These are phyloP conservation scores for Colletotrichum chrysophilum DNA, from an alignment of 2,329 filamentous ascomycete species.

Conservation along the genomic window DNA sequence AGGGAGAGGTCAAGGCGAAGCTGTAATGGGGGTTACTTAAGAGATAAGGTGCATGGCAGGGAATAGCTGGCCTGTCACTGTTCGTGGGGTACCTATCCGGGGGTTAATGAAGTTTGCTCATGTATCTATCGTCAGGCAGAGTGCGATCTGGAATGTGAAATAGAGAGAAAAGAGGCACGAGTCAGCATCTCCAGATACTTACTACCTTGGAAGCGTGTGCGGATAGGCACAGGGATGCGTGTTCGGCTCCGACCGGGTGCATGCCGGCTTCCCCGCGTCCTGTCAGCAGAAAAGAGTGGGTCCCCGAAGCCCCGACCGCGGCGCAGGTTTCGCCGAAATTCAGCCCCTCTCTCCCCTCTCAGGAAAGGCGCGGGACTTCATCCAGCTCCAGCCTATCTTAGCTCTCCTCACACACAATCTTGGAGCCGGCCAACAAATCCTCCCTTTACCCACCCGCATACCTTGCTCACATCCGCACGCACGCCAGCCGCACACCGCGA, in stretches of 20 bases:
- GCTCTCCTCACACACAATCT: constrained; percentile 5
- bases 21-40: not conserved
- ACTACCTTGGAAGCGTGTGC: not conserved
- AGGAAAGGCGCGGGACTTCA: not conserved
- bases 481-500: not conserved
- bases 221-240: not conserved
- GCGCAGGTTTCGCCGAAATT: constrained; percentile 20
- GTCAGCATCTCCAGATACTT: not conserved
- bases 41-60: not conserved
- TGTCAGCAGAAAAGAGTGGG: not conserved
- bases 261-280: constrained; percentile 17
- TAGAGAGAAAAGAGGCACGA: not conserved
- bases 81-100: not conserved
- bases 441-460: constrained; percentile 10
- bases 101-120: not conserved
- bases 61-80: not conserved
- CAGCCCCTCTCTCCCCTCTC: not conserved
- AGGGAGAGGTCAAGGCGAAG: not conserved
- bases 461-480: not conserved
- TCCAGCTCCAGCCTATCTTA: constrained; percentile 6
- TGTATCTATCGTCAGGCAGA: not conserved
- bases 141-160: not conserved
- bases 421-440: not conserved
- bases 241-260: constrained; percentile 8
- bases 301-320: constrained; percentile 1